These are phyloP conservation scores for Leccinum obscurum DNA, from an alignment of 768 basidiomycete genomes.

Conservation along the genomic window DNA sequence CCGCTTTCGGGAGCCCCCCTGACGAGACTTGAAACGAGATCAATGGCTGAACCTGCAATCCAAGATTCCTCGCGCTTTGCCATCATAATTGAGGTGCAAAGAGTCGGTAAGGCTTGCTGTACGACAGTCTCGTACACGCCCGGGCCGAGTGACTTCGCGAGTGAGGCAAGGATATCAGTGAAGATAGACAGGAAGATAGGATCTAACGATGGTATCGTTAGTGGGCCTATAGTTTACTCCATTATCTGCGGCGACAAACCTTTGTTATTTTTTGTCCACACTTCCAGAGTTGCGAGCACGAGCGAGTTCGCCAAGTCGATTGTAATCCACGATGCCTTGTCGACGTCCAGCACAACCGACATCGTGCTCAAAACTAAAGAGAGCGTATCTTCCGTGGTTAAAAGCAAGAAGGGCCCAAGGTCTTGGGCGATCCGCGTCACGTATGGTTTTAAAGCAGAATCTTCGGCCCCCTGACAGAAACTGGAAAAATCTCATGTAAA, in stretches of 20 bases:
- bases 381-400: slow-evolving; percentile 85
- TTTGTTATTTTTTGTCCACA: slow-evolving; percentile 86
- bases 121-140: slow-evolving; percentile 74
- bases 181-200: slow-evolving; percentile 87
- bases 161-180: slow-evolving; percentile 72
- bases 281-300: slow-evolving; percentile 66
- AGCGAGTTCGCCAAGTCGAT: slow-evolving; percentile 64
- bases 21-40: slow-evolving; percentile 73
- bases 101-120: slow-evolving; percentile 66
- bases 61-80: slow-evolving; percentile 67
- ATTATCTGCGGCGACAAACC: slow-evolving; percentile 44
- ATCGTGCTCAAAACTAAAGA: slow-evolving; percentile 86
- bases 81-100: slow-evolving; percentile 63
- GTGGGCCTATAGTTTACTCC: neutral
- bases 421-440: slow-evolving; percentile 75
- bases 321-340: slow-evolving; percentile 72
- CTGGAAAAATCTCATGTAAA: slow-evolving; percentile 38
- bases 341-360: slow-evolving; percentile 73
- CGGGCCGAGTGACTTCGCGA: slow-evolving; percentile 59
- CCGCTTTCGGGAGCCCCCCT: slow-evolving; percentile 61
- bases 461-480: slow-evolving; percentile 63
- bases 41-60: slow-evolving; percentile 78
- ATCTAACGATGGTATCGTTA: slow-evolving; percentile 48
- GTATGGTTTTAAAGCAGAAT: slow-evolving; percentile 59
- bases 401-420: slow-evolving; percentile 78